Evolutionary conservation across 352 stramenopile genomes (phyloP).

Genomic region (Blastocystis sp.): DNA sequence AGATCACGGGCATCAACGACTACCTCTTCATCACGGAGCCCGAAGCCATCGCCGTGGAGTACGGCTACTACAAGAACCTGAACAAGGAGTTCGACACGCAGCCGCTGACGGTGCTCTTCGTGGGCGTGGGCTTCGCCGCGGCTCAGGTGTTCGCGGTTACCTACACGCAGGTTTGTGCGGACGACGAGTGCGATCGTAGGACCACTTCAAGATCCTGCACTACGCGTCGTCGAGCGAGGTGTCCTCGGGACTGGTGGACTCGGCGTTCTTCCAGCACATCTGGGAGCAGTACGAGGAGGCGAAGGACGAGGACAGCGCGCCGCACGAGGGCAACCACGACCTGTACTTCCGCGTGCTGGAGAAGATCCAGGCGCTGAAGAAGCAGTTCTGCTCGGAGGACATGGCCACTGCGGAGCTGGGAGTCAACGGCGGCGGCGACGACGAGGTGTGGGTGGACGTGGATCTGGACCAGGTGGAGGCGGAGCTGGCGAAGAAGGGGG

Average conservation of each 20-base stretch:
- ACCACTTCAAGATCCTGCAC: conserved; percentile 4
- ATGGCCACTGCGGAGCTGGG: neutral
- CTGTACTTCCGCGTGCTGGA: neutral
- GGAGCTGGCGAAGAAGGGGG: neutral
- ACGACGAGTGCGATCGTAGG: neutral
- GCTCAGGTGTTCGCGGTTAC: conserved; percentile 31
- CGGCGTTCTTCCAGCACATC: neutral
- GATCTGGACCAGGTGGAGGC: neutral
- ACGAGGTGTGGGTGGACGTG: neutral
- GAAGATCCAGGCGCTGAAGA: neutral
- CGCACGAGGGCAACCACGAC: neutral
- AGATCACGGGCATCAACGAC: neutral
- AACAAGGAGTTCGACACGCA: conserved; percentile 13
- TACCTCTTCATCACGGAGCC: conserved; percentile 45
- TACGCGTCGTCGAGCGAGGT: conserved; percentile 15
- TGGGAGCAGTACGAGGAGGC: neutral
- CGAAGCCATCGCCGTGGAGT: conserved; percentile 36
- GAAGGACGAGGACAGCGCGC: neutral
- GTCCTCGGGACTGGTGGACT: conserved; percentile 1
- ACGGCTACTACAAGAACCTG: conserved; percentile 32
- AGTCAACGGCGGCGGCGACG: neutral
- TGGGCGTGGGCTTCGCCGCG: conserved; percentile 42
- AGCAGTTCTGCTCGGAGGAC: neutral
- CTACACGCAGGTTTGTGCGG: neutral
- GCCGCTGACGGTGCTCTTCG: conserved; percentile 31